These are phyloP conservation scores for Tetrastigma voinierianum DNA, from an alignment of 164 flowering plant species.

Conservation along the genomic window DNA sequence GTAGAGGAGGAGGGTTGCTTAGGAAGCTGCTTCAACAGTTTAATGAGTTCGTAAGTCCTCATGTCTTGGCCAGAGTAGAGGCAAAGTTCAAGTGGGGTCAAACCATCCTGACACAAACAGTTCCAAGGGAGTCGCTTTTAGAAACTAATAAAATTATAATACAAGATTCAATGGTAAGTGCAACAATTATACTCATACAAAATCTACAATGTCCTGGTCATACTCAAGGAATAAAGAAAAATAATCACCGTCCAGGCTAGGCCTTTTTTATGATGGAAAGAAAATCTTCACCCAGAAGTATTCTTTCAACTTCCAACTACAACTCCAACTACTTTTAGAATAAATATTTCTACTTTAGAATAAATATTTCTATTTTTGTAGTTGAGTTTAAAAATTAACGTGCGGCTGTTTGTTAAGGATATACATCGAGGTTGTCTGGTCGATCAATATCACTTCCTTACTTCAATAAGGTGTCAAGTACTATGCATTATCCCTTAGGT, in stretches of 20 bases:
- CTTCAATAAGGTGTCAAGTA: no score
- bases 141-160: background rate
- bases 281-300: no score
- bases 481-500: no score
- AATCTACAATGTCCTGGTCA: no score
- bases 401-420: no score
- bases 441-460: no score
- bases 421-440: no score
- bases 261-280: no score
- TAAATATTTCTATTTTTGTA: background rate
- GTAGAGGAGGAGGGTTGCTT: slow-evolving; percentile 15
- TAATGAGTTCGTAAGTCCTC: slow-evolving; percentile 75
- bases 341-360: no score
- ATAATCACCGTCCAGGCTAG: background rate
- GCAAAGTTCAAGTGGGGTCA: slow-evolving; percentile 82
- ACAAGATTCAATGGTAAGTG: background rate
- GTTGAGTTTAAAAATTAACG: background rate
- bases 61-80: slow-evolving; percentile 66
- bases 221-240: background rate
- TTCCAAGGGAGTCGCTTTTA: no score
- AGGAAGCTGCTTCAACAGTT: slow-evolving; percentile 64
- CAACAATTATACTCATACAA: background rate
- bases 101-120: slow-evolving; percentile 56
- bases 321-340: no score
- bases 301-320: background rate